A percentile compares a stretch with the other conserved stretches of the same genome.
phyloP scores from a whole-genome alignment of 306 rosid species.

The Psophocarpus tetragonolobus region DNA sequence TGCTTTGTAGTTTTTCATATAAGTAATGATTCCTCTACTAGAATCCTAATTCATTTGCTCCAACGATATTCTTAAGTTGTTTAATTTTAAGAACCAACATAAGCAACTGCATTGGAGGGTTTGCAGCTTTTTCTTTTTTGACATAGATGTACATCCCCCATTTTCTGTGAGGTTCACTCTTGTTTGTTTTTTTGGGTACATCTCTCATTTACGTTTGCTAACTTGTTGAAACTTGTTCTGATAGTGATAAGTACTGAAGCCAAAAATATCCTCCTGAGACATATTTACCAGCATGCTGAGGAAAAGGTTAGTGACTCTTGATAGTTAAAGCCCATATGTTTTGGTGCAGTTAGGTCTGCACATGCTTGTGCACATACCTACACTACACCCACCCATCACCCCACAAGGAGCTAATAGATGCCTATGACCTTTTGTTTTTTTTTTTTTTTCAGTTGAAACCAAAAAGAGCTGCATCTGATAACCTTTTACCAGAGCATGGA shows the following conservation, averaged over 20 bases:
- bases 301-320: slow-evolving; percentile 43
- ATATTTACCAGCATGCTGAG: slow-evolving; percentile 70
- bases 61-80: too few species aligned
- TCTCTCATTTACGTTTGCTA: slow-evolving; percentile 19
- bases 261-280: slow-evolving; percentile 76
- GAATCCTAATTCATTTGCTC: too few species aligned
- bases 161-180: slow-evolving; percentile 8
- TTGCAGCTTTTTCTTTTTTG: neutral
- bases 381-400: neutral
- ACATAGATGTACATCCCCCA: slow-evolving; percentile 6
- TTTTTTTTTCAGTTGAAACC: slow-evolving; percentile 64
- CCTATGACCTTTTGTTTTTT: slow-evolving; percentile 27
- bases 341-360: slow-evolving; percentile 13
- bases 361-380: neutral
- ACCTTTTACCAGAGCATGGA: slow-evolving; percentile 70
- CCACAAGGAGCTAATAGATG: slow-evolving; percentile 21
- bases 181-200: neutral
- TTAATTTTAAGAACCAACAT: too few species aligned
- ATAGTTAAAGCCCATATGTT: slow-evolving; percentile 3
- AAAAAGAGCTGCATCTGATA: slow-evolving; percentile 77
- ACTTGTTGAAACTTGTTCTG: slow-evolving; percentile 32
- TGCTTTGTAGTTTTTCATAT: too few species aligned
- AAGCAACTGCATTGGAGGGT: neutral
- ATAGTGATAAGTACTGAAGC: slow-evolving; percentile 84
- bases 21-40: too few species aligned